These are phyloP conservation scores for Chlorella sp. DNA, from an alignment of 139 green algal species.

Conservation along the genomic window DNA sequence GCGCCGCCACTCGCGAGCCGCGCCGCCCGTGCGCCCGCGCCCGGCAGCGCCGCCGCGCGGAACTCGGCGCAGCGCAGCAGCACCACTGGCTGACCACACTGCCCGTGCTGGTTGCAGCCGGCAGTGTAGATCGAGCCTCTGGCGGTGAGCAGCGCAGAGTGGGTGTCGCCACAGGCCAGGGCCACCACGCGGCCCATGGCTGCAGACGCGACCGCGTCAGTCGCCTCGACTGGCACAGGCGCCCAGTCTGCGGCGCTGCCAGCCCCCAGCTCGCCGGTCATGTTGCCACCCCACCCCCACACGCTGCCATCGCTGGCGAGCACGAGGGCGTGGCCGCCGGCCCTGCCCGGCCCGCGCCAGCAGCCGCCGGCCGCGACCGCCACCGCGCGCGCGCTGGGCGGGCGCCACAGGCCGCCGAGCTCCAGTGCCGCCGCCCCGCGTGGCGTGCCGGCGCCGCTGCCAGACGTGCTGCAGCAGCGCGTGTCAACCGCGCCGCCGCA, in stretches of 20 bases:
- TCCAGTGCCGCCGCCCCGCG: not conserved
- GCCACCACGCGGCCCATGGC: too few species aligned
- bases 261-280: slow-evolving; percentile 24
- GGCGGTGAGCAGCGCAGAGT: slow-evolving; percentile 4
- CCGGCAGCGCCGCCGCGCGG: not conserved
- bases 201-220: too few species aligned
- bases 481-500: slow-evolving; percentile 18
- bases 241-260: too few species aligned
- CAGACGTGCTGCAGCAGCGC: not conserved
- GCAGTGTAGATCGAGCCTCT: not conserved
- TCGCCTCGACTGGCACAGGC: too few species aligned
- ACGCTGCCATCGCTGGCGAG: slow-evolving; percentile 13
- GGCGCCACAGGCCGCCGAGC: not conserved
- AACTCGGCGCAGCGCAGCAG: not conserved
- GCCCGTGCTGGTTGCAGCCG: slow-evolving; percentile 7
- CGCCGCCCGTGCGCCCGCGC: not conserved
- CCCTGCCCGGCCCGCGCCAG: slow-evolving; percentile 14
- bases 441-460: not conserved
- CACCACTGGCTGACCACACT: not conserved
- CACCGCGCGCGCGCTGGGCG: not conserved
- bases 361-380: slow-evolving; percentile 20
- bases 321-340: slow-evolving; percentile 21
- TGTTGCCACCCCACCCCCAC: slow-evolving; percentile 28
- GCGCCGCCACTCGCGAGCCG: not conserved
- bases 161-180: not conserved